Conservation (phyloP, 768 basidiomycete genomes). For the Lentinula sp. region DNA sequence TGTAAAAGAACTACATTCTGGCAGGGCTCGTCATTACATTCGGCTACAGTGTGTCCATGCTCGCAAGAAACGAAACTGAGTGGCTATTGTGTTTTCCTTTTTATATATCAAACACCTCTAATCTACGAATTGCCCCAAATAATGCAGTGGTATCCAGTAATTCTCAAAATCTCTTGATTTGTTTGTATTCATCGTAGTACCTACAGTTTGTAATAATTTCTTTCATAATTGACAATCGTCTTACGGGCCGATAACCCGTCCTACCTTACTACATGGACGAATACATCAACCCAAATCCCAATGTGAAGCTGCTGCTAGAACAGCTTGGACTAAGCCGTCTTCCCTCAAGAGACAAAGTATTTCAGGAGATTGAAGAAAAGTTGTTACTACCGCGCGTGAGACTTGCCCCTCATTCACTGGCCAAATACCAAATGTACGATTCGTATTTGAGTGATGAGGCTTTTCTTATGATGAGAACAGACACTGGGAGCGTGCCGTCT, state of each 20-base stretch:
- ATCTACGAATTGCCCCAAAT: background rate
- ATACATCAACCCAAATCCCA: conserved; percentile 38
- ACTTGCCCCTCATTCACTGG: conserved; percentile 68
- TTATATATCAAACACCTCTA: background rate
- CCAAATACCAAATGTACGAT: conserved; percentile 78
- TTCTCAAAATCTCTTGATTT: background rate
- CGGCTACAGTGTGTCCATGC: conserved; percentile 59
- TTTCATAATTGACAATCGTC: too few relatives aligned
- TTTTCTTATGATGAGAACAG: conserved; percentile 24
- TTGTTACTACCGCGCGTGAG: conserved; percentile 63
- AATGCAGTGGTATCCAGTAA: background rate
- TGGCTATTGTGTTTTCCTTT: background rate
- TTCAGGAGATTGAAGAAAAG: conserved; percentile 67
- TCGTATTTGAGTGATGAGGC: background rate
- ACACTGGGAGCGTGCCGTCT: conserved; percentile 64
- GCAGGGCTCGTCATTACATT: conserved; percentile 41
- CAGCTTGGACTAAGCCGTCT: conserved; percentile 51
- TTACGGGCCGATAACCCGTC: background rate
- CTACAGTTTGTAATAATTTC: background rate
- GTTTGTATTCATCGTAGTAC: background rate
- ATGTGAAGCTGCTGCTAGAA: conserved; percentile 39
- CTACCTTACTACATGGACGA: conserved; percentile 23
- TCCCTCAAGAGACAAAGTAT: conserved; percentile 55
- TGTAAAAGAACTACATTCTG: conserved; percentile 43
- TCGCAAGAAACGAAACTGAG: conserved; percentile 29